phyloP scores from a whole-genome alignment of 2,329 filamentous ascomycete species.

The Pleoardoris graminearum region DNA sequence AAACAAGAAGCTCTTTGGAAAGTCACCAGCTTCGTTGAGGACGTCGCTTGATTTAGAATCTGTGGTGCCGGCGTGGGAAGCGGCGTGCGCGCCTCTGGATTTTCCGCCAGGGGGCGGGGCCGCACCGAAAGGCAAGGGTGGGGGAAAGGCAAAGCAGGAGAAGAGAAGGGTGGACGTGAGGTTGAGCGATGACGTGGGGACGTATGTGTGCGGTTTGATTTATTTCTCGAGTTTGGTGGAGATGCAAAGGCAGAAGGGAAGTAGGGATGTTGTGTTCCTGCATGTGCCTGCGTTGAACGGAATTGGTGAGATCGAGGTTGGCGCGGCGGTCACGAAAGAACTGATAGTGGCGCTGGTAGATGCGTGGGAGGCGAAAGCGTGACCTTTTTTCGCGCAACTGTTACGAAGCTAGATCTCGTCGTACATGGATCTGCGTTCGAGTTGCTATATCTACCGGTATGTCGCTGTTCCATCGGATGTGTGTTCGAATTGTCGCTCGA shows the following conservation, averaged over 20 bases:
- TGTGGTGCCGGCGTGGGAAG: conserved; percentile 18
- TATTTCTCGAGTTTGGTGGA: conserved; percentile 46
- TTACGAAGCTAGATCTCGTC: no score
- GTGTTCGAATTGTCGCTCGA: no score
- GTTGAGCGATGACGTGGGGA: conserved; percentile 46
- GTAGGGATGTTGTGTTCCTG: conserved; percentile 44
- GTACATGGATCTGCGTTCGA: no score
- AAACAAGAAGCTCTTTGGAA: conserved; percentile 26
- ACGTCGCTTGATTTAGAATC: conserved; percentile 28
- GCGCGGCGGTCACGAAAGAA: conserved; percentile 34
- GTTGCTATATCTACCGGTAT: no score
- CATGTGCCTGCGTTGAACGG: conserved; percentile 47
- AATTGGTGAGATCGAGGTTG: conserved; percentile 36
- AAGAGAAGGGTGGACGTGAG: conserved; percentile 32
- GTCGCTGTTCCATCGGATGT: no score
- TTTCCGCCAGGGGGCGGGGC: background rate
- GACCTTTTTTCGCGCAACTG: no score
- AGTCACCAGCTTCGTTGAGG: conserved; percentile 27
- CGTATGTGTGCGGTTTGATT: conserved; percentile 52
- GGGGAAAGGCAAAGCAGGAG: conserved; percentile 11
- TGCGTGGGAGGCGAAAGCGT: conserved; percentile 21
- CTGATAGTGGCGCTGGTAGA: conserved; percentile 44
- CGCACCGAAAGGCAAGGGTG: conserved; percentile 8
- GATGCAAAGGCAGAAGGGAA: conserved; percentile 24
- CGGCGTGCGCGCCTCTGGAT: conserved; percentile 12